Conservation (phyloP, 345 rosid species). For the Iberis pinnata region DNA sequence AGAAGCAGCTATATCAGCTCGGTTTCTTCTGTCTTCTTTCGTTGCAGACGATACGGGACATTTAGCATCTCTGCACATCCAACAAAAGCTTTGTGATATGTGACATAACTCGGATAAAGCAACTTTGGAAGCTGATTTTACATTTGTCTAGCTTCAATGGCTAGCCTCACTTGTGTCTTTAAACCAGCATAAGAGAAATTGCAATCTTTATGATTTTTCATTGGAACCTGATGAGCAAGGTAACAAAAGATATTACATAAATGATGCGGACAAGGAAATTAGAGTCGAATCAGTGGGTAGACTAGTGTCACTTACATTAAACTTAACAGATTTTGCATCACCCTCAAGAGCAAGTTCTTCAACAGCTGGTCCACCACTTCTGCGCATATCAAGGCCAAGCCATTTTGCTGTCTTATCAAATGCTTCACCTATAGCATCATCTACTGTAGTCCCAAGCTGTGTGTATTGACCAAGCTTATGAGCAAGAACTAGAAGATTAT, state of each 20-base stretch:
- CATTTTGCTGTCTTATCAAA: slow-evolving; percentile 93
- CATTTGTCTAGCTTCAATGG: slow-evolving; percentile 82
- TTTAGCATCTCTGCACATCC: slow-evolving; percentile 49
- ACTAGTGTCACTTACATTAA: slow-evolving; percentile 45
- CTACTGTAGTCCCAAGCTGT: slow-evolving; percentile 86
- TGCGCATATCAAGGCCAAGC: slow-evolving; percentile 90
- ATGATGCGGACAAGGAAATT: not conserved
- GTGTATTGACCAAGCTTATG: slow-evolving; percentile 79
- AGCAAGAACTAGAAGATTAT: slow-evolving; percentile 77
- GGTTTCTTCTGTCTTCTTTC: slow-evolving; percentile 55
- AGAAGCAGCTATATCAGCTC: slow-evolving; percentile 95
- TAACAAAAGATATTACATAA: not conserved
- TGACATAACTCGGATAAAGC: slow-evolving; percentile 6
- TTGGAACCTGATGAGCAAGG: slow-evolving; percentile 51
- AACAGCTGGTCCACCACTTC: slow-evolving; percentile 85
- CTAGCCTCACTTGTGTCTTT: slow-evolving; percentile 91
- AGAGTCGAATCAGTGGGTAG: not conserved
- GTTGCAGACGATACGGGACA: slow-evolving; percentile 64
- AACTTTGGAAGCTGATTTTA: slow-evolving; percentile 19
- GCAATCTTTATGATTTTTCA: slow-evolving; percentile 87
- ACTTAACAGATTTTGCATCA: slow-evolving; percentile 63
- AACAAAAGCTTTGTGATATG: slow-evolving; percentile 6
- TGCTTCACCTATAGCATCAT: slow-evolving; percentile 97
- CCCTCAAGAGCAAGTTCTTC: slow-evolving; percentile 92
- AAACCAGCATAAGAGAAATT: slow-evolving; percentile 88